A percentile compares a stretch with the other conserved stretches of the same genome.
phyloP scores from a whole-genome alignment of 2,329 filamentous ascomycete species.

The Venturia asperata region DNA sequence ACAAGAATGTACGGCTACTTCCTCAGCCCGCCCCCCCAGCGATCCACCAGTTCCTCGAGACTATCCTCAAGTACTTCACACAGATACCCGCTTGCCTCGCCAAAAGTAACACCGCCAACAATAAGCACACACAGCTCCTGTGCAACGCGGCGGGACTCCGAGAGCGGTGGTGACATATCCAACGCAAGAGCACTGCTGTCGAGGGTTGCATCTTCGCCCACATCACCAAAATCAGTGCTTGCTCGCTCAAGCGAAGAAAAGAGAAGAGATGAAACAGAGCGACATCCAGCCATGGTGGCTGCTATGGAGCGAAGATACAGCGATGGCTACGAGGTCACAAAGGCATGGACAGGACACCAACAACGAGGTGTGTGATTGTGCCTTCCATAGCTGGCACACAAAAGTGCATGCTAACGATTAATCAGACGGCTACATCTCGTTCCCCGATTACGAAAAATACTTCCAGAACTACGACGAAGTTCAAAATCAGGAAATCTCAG shows the following conservation, averaged over 20 bases:
- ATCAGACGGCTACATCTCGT: constrained; percentile 60
- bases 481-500: constrained; percentile 4
- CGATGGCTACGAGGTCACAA: constrained; percentile 17
- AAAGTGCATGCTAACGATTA: neutral
- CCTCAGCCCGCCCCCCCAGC: constrained; percentile 31
- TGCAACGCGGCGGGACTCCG: constrained; percentile 35
- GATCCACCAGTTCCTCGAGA: constrained; percentile 26
- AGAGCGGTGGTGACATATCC: constrained; percentile 34
- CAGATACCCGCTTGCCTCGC: constrained; percentile 40
- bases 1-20: constrained; percentile 31
- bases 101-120: constrained; percentile 40
- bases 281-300: constrained; percentile 17
- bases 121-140: constrained; percentile 36
- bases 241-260: neutral
- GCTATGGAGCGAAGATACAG: constrained; percentile 18
- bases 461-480: constrained; percentile 42
- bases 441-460: constrained; percentile 64
- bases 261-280: constrained; percentile 6
- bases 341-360: constrained; percentile 15
- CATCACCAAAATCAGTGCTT: constrained; percentile 8
- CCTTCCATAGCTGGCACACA: neutral
- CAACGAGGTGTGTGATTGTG: constrained; percentile 10
- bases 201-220: constrained; percentile 34
- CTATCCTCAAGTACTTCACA: constrained; percentile 29
- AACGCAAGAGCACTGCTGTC: constrained; percentile 38